Evolutionary conservation across 345 rosid species (phyloP), one percentile per base, ranked within the genome.

Genomic region (Hibiscus syriacus): DNA sequence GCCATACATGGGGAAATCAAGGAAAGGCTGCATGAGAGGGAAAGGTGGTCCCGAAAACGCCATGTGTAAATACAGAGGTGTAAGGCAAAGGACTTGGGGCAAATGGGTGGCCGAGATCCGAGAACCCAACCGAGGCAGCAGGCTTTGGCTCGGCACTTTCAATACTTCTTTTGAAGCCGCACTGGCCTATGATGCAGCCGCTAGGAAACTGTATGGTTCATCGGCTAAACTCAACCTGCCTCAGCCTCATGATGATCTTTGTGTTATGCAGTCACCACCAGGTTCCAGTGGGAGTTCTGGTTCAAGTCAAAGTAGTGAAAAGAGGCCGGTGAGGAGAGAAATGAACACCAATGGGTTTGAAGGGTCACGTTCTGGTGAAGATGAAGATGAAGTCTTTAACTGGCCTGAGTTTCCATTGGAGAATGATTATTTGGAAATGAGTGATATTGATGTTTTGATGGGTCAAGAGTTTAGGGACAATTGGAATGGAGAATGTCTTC

Each of bases 11-110:
- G 27, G 46, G 46, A 59, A 59, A 55, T 87, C 89, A 17, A 81
- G 89, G 68, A 87, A 84, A 80, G 86, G 92, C 61, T 87, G 87
- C 77, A 84, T 80, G 87, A 87, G 67, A 75, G 89, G 92, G 27
- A 83, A 87, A 80, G 87, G 87, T 8, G 92, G 92, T 13, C 92
- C 89, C 2, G 87, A 84, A 58, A 87, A 87, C 45, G 82, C 86
- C 17, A 72, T 64, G n/a, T 84, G 89, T 74, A 73, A 14, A 34
- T 59, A 59, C 34, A 22, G 22, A 16, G 85, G 81, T 0, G 85
- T 81, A n/a, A 75, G 85, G 10, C 85, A 81, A 74, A 67, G 85
- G 46, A 81, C 85, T 6, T 79, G 85, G 85, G 82, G 82, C 17
- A 81, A 81, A 56, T 81, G 85, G 85, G 85, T 81, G 1, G 79